Base-by-base conservation (phyloP, 768 basidiomycete species). In the Dioszegia aurantiaca region DNA sequence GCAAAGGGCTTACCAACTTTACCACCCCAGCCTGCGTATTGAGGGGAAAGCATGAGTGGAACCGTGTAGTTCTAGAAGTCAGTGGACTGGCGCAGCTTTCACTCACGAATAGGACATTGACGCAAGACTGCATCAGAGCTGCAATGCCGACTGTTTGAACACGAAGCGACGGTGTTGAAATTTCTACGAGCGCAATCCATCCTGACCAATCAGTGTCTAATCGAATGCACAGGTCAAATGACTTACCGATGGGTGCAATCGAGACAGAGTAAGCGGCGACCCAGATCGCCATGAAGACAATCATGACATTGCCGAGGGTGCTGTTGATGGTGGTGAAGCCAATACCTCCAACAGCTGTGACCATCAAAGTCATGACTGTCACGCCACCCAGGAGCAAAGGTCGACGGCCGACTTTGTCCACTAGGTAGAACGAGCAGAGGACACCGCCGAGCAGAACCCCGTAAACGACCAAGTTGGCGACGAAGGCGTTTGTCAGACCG, bases 91-190 rank as follows among this genome's bases (percentile, higher is more conserved):
- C n/a, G n/a, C n/a, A n/a, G n/a, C n/a, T n/a, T 11, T 9, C 28
- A 55, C 64, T 62, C 27, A 62, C 60, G 46, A 65, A 65, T 41
- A 65, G 46, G 4, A 61, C 60, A 19, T 55, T 55, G n/a, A 40
- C 46, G 33, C 54, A 47, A 19, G 61, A 58, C n/a, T 62, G 58
- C 39, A 51, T 54, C 37, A 55, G 24, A 12, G 61, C 51, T 19
- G 62, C 65, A 43, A 67, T 45, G 36, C 58, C 61, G 12, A 62
- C 60, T 0, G 65, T 67, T 24, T 63, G 60, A 17, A 62, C 62
- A 41, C 65, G 46, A 23, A 67, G 41, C 31, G 52, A 33, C 14
- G 62, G 62, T 0, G 65, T 60, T 9, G 62, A 54, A 21, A 67
- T 61, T n/a, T 67, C 65, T 19, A 63, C 60, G 6, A 61, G 39